Conservation (phyloP, 441 rosid species). For the Pelargonium australe region DNA sequence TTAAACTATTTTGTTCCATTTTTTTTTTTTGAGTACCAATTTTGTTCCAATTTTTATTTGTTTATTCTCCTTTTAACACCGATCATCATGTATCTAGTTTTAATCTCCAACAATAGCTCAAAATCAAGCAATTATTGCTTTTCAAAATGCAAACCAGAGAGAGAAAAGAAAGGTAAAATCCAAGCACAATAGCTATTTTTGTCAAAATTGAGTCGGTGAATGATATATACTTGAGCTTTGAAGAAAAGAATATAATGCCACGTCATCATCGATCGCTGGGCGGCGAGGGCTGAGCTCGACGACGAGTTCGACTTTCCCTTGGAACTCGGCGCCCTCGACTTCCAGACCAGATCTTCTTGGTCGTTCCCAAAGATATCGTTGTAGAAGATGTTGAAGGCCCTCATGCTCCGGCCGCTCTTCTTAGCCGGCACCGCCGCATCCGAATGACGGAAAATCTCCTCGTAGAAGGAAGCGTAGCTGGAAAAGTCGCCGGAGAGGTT, state of each 20-base stretch:
- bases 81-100: too few relatives aligned
- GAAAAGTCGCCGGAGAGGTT: background rate
- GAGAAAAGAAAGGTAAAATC: too few relatives aligned
- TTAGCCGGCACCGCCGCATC: slow-evolving; percentile 24
- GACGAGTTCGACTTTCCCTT: slow-evolving; percentile 62
- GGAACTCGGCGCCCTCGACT: slow-evolving; percentile 49
- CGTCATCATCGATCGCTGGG: slow-evolving; percentile 50
- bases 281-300: slow-evolving; percentile 74
- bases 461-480: background rate
- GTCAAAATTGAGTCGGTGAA: background rate
- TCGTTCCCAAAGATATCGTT: slow-evolving; percentile 54
- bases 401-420: slow-evolving; percentile 46
- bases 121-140: too few relatives aligned
- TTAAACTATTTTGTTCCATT: too few relatives aligned
- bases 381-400: slow-evolving; percentile 66
- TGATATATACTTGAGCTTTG: slow-evolving; percentile 61
- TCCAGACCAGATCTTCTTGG: slow-evolving; percentile 15
- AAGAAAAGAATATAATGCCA: slow-evolving; percentile 58
- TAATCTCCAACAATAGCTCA: too few relatives aligned
- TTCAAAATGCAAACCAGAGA: too few relatives aligned
- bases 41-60: too few relatives aligned
- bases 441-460: slow-evolving; percentile 34
- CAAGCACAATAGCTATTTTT: background rate
- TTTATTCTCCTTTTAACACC: too few relatives aligned
- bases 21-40: too few relatives aligned